These are phyloP conservation scores for Monosporozyma solicola DNA, from an alignment of 805 yeast species.

Conservation along the genomic window DNA sequence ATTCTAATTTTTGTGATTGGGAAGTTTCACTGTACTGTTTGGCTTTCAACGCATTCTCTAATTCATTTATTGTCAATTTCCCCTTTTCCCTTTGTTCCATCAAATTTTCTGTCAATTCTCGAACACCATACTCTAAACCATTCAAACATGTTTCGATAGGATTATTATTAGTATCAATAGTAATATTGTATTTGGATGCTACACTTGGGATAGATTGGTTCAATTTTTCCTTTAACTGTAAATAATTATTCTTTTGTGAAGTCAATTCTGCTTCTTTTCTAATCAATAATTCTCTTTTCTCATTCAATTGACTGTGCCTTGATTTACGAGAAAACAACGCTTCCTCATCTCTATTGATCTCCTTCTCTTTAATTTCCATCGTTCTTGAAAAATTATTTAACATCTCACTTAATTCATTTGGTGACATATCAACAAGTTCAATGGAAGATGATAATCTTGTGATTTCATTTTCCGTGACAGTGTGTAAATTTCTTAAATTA, in stretches of 20 bases:
- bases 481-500: constrained; percentile 41
- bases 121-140: not conserved
- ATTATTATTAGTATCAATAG: not conserved
- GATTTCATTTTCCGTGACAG: constrained; percentile 42
- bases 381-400: constrained; percentile 35
- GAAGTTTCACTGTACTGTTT: constrained; percentile 22
- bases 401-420: constrained; percentile 33
- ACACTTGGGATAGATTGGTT: not conserved
- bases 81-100: constrained; percentile 15
- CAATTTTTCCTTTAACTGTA: not conserved
- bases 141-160: not conserved
- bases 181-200: not conserved
- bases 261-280: constrained; percentile 43
- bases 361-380: constrained; percentile 24
- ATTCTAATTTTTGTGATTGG: constrained; percentile 33
- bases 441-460: constrained; percentile 33
- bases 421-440: constrained; percentile 22
- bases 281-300: constrained; percentile 31
- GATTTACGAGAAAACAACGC: constrained; percentile 18
- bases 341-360: constrained; percentile 20
- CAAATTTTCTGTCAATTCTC: not conserved
- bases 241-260: not conserved
- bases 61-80: constrained; percentile 1
- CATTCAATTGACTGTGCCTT: constrained; percentile 24
- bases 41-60: constrained; percentile 11